Conservation (phyloP, 202 grass and related monocot genomes). For the Sporobolus alterniflorus region DNA sequence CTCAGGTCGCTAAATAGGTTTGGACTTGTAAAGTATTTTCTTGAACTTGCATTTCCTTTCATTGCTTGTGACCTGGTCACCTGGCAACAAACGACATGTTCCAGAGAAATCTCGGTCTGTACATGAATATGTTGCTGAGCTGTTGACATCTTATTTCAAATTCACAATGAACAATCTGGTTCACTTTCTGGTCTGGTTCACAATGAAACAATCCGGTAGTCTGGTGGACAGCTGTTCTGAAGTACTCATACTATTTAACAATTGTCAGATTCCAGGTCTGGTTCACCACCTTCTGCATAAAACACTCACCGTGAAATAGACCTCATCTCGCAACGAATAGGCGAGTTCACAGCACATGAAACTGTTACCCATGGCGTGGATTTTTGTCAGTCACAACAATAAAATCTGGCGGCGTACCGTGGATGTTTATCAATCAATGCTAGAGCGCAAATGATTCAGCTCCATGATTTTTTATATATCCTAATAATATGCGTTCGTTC, state of each 20-base stretch:
- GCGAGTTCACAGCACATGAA: too few relatives aligned
- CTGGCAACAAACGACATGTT: background rate
- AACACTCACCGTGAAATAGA: too few relatives aligned
- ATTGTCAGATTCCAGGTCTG: conserved; percentile 8
- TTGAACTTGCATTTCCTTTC: background rate
- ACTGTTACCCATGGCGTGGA: too few relatives aligned
- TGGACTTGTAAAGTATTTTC: too few relatives aligned
- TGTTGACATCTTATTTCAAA: background rate
- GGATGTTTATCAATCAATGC: too few relatives aligned
- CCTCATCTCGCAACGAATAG: too few relatives aligned
- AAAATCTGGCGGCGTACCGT: too few relatives aligned
- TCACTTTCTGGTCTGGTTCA: too few relatives aligned
- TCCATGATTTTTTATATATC: background rate
- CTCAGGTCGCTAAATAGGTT: background rate
- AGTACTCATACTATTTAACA: background rate
- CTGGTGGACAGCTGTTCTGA: background rate
- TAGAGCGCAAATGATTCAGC: too few relatives aligned
- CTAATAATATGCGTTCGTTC: too few relatives aligned
- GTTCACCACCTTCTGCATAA: conserved; percentile 9
- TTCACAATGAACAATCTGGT: background rate
- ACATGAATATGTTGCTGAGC: background rate
- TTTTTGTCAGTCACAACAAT: too few relatives aligned
- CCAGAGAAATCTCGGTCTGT: background rate
- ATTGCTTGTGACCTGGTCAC: background rate
- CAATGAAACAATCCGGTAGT: too few relatives aligned